These are phyloP conservation scores for Gossypium longicalyx DNA, from an alignment of 345 rosid species.

Conservation along the genomic window DNA sequence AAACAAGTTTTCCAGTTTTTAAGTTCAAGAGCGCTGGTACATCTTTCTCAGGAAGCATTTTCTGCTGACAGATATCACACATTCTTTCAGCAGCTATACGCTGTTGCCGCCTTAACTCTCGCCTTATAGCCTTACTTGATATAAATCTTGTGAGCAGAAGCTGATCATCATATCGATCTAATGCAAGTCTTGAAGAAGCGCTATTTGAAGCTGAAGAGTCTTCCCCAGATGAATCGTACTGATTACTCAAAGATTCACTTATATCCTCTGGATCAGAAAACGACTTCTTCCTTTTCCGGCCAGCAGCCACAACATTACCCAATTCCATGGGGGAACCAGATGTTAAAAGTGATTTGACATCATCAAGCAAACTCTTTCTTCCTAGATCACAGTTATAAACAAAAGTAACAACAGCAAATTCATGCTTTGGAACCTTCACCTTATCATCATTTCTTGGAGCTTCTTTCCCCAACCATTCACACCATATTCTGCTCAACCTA, in stretches of 20 bases:
- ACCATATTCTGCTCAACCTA: constrained; percentile 67
- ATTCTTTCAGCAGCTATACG: constrained; percentile 72
- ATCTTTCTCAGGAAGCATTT: constrained; percentile 82
- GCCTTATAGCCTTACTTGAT: constrained; percentile 55
- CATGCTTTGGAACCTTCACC: constrained; percentile 45
- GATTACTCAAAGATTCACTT: constrained; percentile 55
- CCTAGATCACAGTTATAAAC: constrained; percentile 62
- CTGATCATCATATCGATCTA: constrained; percentile 54
- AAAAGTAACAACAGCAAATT: constrained; percentile 66
- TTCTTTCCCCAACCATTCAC: constrained; percentile 79
- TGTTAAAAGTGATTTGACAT: constrained; percentile 49
- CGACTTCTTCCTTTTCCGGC: constrained; percentile 59
- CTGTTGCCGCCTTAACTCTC: constrained; percentile 79
- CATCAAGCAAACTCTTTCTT: constrained; percentile 57
- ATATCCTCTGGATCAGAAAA: constrained; percentile 80
- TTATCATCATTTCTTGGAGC: constrained; percentile 31
- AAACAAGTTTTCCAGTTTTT: constrained; percentile 79
- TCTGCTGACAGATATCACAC: constrained; percentile 90
- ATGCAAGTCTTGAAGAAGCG: constrained; percentile 42
- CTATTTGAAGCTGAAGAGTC: constrained; percentile 48
- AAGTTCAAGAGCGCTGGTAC: constrained; percentile 69
- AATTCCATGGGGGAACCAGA: constrained; percentile 33
- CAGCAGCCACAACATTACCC: constrained; percentile 33
- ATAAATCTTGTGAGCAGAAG: constrained; percentile 47
- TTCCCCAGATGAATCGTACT: constrained; percentile 63